Conservation (phyloP, 441 rosid species). For the Erodium chrysanthum region DNA sequence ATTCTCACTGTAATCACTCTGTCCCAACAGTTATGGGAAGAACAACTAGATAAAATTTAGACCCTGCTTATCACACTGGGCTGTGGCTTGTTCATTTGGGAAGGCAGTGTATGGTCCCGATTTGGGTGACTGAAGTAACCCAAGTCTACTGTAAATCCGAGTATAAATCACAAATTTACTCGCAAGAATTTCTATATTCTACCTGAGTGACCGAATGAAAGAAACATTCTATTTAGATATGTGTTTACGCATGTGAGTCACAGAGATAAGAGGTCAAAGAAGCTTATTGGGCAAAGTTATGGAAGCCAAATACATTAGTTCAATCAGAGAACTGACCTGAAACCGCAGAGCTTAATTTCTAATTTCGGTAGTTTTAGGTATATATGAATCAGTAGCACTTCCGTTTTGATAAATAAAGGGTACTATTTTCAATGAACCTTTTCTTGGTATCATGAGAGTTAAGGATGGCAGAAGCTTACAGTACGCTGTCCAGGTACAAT, state of each 20-base stretch:
- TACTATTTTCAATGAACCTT: not conserved
- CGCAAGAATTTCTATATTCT: not conserved
- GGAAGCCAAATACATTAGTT: not conserved
- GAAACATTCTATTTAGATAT: not conserved
- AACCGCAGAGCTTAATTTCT: not conserved
- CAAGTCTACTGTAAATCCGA: not conserved
- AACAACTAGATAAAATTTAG: not conserved
- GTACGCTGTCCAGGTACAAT: constrained; percentile 91
- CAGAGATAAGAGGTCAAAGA: too few relatives aligned
- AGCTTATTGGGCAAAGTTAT: not conserved
- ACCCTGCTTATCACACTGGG: not conserved
- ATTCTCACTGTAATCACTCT: not conserved
- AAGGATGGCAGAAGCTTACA: constrained; percentile 40
- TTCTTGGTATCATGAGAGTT: not conserved
- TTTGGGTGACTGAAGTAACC: not conserved
- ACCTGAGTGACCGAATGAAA: not conserved
- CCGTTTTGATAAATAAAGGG: not conserved
- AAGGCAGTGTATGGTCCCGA: not conserved
- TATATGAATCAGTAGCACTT: not conserved
- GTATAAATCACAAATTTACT: not conserved
- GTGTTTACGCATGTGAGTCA: not conserved
- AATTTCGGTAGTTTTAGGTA: not conserved
- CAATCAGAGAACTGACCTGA: not conserved
- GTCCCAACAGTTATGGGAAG: not conserved
- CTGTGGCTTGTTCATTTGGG: not conserved